Base-by-base conservation (phyloP, 345 rosid species). In the Atalantia buxifolia region DNA sequence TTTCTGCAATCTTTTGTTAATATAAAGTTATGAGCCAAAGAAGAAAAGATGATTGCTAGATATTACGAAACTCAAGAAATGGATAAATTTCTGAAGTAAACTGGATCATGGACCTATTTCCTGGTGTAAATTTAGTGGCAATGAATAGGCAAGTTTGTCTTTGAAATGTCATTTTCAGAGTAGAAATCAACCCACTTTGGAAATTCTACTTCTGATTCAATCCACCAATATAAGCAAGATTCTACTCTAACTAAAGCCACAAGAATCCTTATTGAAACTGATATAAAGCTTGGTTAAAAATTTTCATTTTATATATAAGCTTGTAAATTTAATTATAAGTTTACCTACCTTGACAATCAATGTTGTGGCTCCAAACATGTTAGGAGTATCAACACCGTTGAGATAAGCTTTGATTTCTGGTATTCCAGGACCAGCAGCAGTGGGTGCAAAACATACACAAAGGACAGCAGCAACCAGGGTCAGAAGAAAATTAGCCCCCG, bases 391-490 rank as follows among this genome's bases (percentile, higher is more conserved):
- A 18, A 95, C 87, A 6, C 98, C 98, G 86, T 95, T 95, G 65
- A 95, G 98, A 82, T 95, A 95, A 72, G 98, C 98, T 85, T 95
- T 95, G 83, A 95, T 90, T 83, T 95, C 98, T 48, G 98, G 98
- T 38, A 95, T 93, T 19, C 98, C 98, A 31, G 98, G 97, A 19
- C 98, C 98, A 40, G 98, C 98, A 0, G 98, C 98, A 0, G 98
- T 93, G 5, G 98, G 98, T 19, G 98, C 98, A 75, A 93, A 93
- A 53, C 80, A 93, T 22, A 93, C 98, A 73, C 95, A 90, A 16
- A 95, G 90, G 71, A 89, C 80, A 75, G 98, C 83, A 9, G 98
- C 97, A 67, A 82, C 69, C 60, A 88, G 72, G 30, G 98, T 91
- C 71, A 93, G 83, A 18, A 83, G 53, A 75, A 95, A 84, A 81